These are phyloP conservation scores for Phlebopus sp. DNA, from an alignment of 1,284 basidiomycete genomes.

Conservation along the genomic window DNA sequence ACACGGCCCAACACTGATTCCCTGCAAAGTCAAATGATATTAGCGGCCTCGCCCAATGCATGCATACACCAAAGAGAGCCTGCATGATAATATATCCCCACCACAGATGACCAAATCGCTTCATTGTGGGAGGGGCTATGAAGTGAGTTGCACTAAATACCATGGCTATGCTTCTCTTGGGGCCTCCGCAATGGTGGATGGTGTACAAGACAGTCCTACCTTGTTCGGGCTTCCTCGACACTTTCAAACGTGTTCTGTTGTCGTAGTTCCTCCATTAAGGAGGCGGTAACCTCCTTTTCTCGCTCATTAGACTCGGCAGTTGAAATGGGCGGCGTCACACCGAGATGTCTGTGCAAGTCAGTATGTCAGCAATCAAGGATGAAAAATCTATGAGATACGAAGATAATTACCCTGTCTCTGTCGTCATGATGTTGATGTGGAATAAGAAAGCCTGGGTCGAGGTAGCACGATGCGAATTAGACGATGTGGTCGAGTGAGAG, in stretches of 20 bases:
- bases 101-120: no score
- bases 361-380: conserved; percentile 12
- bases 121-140: neutral
- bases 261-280: conserved; percentile 87
- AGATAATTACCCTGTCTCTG: conserved; percentile 36
- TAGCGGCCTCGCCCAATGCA: conserved; percentile 12
- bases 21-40: conserved; percentile 47
- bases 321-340: conserved; percentile 91
- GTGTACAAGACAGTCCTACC: conserved; percentile 42
- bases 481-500: conserved; percentile 15
- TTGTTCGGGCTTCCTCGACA: conserved; percentile 84
- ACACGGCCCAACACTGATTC: conserved; percentile 92
- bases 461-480: conserved; percentile 11
- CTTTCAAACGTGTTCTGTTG: conserved; percentile 88
- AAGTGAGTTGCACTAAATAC: neutral
- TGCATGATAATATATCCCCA: neutral
- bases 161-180: conserved; percentile 10
- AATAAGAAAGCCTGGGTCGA: conserved; percentile 2
- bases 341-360: conserved; percentile 52
- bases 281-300: conserved; percentile 81
- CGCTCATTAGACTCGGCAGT: conserved; percentile 69
- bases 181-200: conserved; percentile 8
- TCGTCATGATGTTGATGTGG: conserved; percentile 32
- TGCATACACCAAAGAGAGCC: neutral
- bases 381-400: neutral